Evolutionary conservation across 257 asterid genomes (phyloP), one percentile per base, ranked within the genome.

Genomic region (Solanum acaule): DNA sequence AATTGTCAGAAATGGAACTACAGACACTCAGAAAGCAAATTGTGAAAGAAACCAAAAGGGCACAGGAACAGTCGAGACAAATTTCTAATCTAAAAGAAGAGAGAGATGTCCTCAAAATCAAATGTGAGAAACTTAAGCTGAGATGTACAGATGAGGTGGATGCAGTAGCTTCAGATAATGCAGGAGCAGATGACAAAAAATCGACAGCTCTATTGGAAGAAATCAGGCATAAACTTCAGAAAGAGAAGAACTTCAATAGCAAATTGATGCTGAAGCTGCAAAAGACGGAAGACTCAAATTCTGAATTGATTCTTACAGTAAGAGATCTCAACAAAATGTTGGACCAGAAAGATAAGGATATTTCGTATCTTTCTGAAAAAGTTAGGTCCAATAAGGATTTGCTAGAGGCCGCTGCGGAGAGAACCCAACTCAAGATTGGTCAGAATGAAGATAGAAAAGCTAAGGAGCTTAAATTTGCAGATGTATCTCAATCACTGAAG

Each of bases 251-350:
- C 11, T 76, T 92, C 38, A 95, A 92, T 90, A 93, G 91, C 67
- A 96, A 91, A 87, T 83, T 94, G 89, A 93, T 88, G 93, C 78
- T 88, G 77, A 94, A 93, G 44, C 88, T 95, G 85, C 98, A 97
- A 92, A 92, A 95, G 90, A 89, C 96, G 22, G 98, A 97, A 91
- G 99, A 97, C 90, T 94, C 97, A 27, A 95, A 96, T 92, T 95
- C 98, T 65, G 99, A 97, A 91, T 92, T 93, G 56, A 95, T 96
- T 91, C 95, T 97, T 38, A 91, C 96, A 73, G 87, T 95, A 91
- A 92, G 96, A 88, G 99, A 96, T 91, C 98, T 95, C 84, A 93
- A 86, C 91, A 93, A 93, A 87, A 92, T 90, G 89, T 87, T 97
- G 92, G 95, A 94, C 78, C 93, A 92, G 83, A 97, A 95, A 88